phyloP scores from a whole-genome alignment of 2,329 filamentous ascomycete genomes.

The Ustulina deusta region DNA sequence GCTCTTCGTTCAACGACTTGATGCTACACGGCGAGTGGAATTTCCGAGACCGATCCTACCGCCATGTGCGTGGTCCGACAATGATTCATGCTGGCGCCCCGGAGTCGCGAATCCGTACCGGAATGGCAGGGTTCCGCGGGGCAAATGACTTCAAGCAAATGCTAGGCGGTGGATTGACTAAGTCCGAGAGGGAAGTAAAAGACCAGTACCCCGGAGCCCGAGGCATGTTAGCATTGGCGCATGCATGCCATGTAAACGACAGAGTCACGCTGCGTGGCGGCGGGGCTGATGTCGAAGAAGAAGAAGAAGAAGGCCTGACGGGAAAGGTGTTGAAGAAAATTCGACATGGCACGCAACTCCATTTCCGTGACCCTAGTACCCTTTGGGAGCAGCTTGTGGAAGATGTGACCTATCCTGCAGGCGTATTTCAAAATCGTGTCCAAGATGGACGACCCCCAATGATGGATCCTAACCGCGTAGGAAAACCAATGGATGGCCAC shows the following conservation, averaged over 20 bases:
- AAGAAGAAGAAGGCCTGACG: not conserved
- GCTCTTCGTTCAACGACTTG: not conserved
- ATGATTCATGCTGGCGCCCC: slow-evolving; percentile 16
- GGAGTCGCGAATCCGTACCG: slow-evolving; percentile 9
- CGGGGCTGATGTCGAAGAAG: not conserved
- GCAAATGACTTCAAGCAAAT: slow-evolving; percentile 33
- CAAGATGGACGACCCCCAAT: slow-evolving; percentile 25
- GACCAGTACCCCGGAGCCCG: not conserved
- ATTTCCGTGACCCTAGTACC: slow-evolving; percentile 14
- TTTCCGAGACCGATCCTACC: not conserved
- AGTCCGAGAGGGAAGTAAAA: not conserved
- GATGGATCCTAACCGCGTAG: slow-evolving; percentile 21
- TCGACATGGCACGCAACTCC: slow-evolving; percentile 1
- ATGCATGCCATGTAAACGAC: not conserved
- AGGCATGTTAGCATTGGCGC: slow-evolving; percentile 23
- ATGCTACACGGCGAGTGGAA: slow-evolving; percentile 13
- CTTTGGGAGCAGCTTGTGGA: slow-evolving; percentile 32
- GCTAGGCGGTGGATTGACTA: slow-evolving; percentile 33
- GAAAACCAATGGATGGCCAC: not conserved
- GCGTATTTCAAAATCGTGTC: not conserved
- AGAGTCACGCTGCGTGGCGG: slow-evolving; percentile 30
- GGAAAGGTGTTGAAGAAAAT: not conserved
- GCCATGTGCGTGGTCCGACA: not conserved
- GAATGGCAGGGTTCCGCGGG: not conserved
- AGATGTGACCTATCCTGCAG: slow-evolving; percentile 20